Percentiles rank a stretch among this genome's conserved stretches.
phyloP scores from a whole-genome alignment of 2,329 filamentous ascomycete species.

The Aplosporella prunicola region DNA sequence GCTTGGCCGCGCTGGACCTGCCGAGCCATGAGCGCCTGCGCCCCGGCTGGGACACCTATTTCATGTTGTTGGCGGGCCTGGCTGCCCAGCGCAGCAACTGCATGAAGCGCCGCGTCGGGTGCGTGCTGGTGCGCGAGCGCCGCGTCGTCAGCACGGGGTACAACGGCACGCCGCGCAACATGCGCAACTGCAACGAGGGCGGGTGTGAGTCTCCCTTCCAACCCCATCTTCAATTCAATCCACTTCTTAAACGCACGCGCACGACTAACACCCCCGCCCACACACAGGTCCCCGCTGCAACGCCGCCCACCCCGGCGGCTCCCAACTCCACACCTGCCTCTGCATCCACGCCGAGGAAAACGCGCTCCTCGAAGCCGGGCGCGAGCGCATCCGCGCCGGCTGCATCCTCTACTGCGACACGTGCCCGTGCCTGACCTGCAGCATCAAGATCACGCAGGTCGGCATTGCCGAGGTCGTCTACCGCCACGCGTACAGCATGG shows the following conservation, averaged over 20 bases:
- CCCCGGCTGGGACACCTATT: conserved; percentile 93
- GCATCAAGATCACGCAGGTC: conserved; percentile 96
- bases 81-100: conserved; percentile 89
- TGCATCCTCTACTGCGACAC: conserved; percentile 89
- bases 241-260: not conserved
- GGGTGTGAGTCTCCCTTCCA: conserved; percentile 57
- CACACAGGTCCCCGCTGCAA: conserved; percentile 64
- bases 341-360: conserved; percentile 99
- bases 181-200: conserved; percentile 85
- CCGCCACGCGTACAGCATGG: conserved; percentile 89
- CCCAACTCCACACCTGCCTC: conserved; percentile 73
- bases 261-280: too few relatives aligned
- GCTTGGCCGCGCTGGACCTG: conserved; percentile 66
- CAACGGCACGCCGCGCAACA: conserved; percentile 87
- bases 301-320: conserved; percentile 57
- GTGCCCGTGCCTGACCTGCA: conserved; percentile 93
- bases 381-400: conserved; percentile 76
- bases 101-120: conserved; percentile 95
- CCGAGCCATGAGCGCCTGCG: conserved; percentile 69
- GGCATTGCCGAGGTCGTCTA: conserved; percentile 95
- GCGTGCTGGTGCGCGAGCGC: conserved; percentile 76
- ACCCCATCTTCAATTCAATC: too few relatives aligned
- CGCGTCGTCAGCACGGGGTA: conserved; percentile 93
- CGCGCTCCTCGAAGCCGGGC: conserved; percentile 83
- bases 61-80: conserved; percentile 91